Conservation (phyloP, 2,329 filamentous ascomycete genomes). For the Penicillium sp. region DNA sequence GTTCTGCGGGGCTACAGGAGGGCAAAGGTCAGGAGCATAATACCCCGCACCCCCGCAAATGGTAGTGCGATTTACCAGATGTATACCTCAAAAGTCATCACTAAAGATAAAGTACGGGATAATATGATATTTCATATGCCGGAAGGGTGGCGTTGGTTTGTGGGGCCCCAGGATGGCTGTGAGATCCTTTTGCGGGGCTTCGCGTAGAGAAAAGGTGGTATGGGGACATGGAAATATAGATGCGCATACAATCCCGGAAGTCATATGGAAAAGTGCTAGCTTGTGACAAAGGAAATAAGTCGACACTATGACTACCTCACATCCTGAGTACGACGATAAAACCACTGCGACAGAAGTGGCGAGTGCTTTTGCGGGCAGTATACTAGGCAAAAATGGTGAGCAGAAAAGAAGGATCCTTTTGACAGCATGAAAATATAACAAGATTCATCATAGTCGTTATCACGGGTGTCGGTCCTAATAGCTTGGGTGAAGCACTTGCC, state of each 20-base stretch:
- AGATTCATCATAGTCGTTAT: slow-evolving; percentile 38
- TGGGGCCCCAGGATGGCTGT: too few relatives aligned
- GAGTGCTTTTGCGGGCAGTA: slow-evolving; percentile 23
- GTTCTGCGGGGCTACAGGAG: slow-evolving; percentile 14
- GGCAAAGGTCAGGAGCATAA: not conserved
- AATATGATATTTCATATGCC: not conserved
- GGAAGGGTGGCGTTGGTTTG: too few relatives aligned
- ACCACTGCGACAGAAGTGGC: slow-evolving; percentile 44
- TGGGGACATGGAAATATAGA: too few relatives aligned
- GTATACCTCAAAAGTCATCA: not conserved
- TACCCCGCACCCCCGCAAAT: slow-evolving; percentile 18
- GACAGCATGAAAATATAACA: not conserved
- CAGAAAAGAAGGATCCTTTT: not conserved
- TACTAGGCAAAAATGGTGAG: slow-evolving; percentile 24
- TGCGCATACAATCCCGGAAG: not conserved
- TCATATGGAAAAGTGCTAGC: too few relatives aligned
- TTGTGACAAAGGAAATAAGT: too few relatives aligned
- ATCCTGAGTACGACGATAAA: slow-evolving; percentile 38
- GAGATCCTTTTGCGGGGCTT: too few relatives aligned
- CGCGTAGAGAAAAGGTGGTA: too few relatives aligned
- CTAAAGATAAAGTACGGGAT: not conserved
- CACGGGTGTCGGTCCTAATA: slow-evolving; percentile 42
- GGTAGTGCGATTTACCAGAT: slow-evolving; percentile 1
- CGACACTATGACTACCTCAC: slow-evolving; percentile 34
- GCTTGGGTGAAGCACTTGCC: slow-evolving; percentile 39